phyloP scores from a whole-genome alignment of 2,329 filamentous ascomycete genomes.

The Ambrosiella beaveri region DNA sequence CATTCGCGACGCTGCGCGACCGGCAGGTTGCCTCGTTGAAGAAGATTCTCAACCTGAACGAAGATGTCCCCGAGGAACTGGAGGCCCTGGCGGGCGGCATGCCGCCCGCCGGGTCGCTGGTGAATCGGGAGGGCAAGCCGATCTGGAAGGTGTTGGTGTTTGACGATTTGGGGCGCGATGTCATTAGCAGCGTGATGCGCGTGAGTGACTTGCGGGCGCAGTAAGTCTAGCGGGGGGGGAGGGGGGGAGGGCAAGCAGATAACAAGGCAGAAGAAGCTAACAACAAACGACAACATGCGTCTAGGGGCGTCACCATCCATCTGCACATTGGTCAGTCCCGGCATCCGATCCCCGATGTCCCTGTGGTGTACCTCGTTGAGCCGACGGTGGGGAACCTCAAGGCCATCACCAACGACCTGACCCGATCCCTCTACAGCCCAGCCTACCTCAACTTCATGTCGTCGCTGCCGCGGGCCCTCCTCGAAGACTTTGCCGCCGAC shows the following conservation, averaged over 20 bases:
- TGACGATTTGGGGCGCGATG: conserved; percentile 76
- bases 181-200: conserved; percentile 87
- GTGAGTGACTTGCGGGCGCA: conserved; percentile 84
- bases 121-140: conserved; percentile 75
- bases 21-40: conserved; percentile 47
- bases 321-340: conserved; percentile 48
- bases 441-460: conserved; percentile 96
- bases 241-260: not conserved
- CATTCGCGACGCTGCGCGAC: conserved; percentile 8
- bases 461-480: conserved; percentile 71
- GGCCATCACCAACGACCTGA: conserved; percentile 67
- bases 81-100: conserved; percentile 42
- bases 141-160: conserved; percentile 98
- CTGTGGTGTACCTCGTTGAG: conserved; percentile 90
- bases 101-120: conserved; percentile 56
- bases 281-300: not conserved
- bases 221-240: conserved; percentile 16
- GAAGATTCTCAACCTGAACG: conserved; percentile 89
- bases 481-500: conserved; percentile 87
- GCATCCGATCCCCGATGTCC: conserved; percentile 88
- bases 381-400: conserved; percentile 68
- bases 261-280: not conserved
- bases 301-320: conserved; percentile 74
- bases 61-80: conserved; percentile 41
- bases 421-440: conserved; percentile 75